phyloP scores from a whole-genome alignment of 345 rosid genomes.

The Melastoma malabathricum region DNA sequence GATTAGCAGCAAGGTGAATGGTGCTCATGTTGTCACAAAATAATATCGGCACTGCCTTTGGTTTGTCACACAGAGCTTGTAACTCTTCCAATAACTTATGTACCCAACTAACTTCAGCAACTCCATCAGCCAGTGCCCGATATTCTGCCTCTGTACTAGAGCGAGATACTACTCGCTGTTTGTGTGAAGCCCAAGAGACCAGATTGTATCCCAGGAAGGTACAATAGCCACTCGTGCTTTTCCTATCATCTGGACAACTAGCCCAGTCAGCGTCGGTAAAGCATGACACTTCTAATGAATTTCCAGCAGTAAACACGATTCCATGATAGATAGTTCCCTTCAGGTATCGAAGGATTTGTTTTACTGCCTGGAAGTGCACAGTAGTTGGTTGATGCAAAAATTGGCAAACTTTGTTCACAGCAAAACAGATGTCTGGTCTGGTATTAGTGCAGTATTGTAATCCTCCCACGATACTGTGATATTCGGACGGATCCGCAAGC shows the following conservation, averaged over 20 bases:
- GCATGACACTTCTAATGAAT: not conserved
- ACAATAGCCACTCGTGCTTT: not conserved
- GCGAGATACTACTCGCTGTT: not conserved
- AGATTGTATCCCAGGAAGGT: not conserved
- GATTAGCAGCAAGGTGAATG: too few species aligned
- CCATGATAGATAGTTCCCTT: not conserved
- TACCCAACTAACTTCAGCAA: not conserved
- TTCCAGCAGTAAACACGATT: not conserved
- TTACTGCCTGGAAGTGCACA: not conserved
- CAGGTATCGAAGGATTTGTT: not conserved
- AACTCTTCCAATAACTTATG: not conserved
- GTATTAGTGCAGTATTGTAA: conserved; percentile 1
- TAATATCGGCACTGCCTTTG: too few species aligned
- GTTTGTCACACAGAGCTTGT: too few species aligned
- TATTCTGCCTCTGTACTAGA: not conserved
- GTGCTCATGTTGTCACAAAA: too few species aligned
- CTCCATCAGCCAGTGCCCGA: not conserved
- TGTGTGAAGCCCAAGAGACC: not conserved
- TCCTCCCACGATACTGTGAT: not conserved
- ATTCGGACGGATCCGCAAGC: too few species aligned
- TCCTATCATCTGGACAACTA: not conserved
- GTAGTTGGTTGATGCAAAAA: not conserved
- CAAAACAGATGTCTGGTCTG: not conserved
- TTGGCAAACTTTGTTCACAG: not conserved
- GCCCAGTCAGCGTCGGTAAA: conserved; percentile 1